Evolutionary conservation across 1,139 yeast species (phyloP), one percentile per base, ranked within the genome.

Genomic region (Taphrina pruni): DNA sequence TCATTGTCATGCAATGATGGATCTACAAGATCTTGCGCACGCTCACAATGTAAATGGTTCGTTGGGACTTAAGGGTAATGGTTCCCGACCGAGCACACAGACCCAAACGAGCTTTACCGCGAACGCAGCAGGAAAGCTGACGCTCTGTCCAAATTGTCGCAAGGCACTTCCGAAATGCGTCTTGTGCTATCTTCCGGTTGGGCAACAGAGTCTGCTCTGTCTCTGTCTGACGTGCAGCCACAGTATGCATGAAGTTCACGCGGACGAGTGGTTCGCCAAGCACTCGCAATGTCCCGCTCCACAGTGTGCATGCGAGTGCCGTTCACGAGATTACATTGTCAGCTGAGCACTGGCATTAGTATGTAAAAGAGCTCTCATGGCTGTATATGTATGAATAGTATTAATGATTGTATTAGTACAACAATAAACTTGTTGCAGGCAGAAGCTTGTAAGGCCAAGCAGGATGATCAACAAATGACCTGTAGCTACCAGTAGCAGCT

Each of bases 201-300:
- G 98, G 0, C 85, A 48, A 32, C 72, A 70, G 26, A 45, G 64
- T 21, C 60, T 71, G 69, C 92, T 94, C 73, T 90, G 95, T 73
- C 91, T 91, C 78, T 94, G 99, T 76, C 80, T 94, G 72, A 86
- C 88, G 38, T 94, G 98, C 77, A 90, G 89, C 76, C 98, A 94
- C 76, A 97, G 97, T 0, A 87, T 88, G 84, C 99, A 94, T 79
- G 93, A 96, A 0, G 91, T 88, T 17, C 98, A 94, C 77, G 97
- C 98, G 0, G 92, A 89, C 73, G 96, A 91, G 75, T 94, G 98
- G 98, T 94, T 94, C 76, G 84, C 88, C 21, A 88, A 88, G 77
- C 97, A 93, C 75, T 86, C 85, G 70, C 86, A 90, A 1, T 94
- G 99, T 76, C 97, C 99, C 0, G 97, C 93, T 1, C 97, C 98